Evolutionary conservation across 2,329 filamentous ascomycete species (phyloP), one percentile per base, ranked within the genome.

Genomic region (Trichophyton verrucosum): DNA sequence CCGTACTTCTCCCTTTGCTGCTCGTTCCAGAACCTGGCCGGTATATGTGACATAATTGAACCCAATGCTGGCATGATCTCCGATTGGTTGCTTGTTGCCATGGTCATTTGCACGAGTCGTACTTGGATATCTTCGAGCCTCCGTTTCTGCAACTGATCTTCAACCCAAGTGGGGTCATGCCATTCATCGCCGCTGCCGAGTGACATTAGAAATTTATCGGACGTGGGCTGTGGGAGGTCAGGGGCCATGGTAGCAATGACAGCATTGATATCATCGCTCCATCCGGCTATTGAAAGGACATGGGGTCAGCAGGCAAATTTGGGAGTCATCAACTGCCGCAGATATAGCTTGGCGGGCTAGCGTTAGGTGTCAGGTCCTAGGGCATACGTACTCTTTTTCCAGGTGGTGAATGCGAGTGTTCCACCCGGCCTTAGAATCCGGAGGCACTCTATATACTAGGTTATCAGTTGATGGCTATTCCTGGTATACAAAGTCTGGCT

Each of bases 351-450:
- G 27, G 40, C 7, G n/a, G 15, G 8, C 40, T n/a, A 44, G n/a
- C 40, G 3, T 44, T 24, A 33, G 9, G 30, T 27, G 38, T 30
- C 40, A 17, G 24, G 11, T 22, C 33, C 44, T 9, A 36, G 20
- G 9, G 15, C 13, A 38, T 27, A 61, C 60, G 40, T 58, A 61
- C 60, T 49, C 51, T 61, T 51, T 17, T 61, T 58, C 60, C 60
- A 61, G 38, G 55, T 58, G n/a, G 60, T 61, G 30, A 61, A 61
- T 38, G 42, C 60, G 33, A 61, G 24, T 17, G 60, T 61, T 33
- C 60, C 60, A 11, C 55, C 60, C 11, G 60, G 60, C 33, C 42
- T 58, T 27, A 61, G 55, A 49, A 61, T 58, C 17, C 60, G 60
- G 20, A 61, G 60, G 9, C 60, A 61, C 47, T 61, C 60, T 61